Conservation (phyloP, 2,329 filamentous ascomycete genomes). For the Zarea fungicola region DNA sequence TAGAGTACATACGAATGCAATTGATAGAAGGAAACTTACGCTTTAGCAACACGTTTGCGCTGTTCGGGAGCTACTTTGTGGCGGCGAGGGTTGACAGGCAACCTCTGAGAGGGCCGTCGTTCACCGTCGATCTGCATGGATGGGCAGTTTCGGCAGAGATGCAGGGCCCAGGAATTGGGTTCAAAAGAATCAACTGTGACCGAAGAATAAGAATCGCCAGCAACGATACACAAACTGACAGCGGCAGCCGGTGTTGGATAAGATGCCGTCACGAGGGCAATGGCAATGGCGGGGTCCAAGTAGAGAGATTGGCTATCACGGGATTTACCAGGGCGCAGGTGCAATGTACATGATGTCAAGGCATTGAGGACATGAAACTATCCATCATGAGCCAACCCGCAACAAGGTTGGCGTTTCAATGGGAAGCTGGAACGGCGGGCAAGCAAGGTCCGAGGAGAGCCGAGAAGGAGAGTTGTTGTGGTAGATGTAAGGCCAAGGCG, state of each 20-base stretch:
- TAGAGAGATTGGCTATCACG: not conserved
- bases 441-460: not conserved
- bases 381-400: slow-evolving; percentile 14
- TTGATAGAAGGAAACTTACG: slow-evolving; percentile 32
- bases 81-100: slow-evolving; percentile 46
- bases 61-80: slow-evolving; percentile 42
- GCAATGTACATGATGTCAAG: slow-evolving; percentile 13
- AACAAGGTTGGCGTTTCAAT: slow-evolving; percentile 6
- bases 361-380: slow-evolving; percentile 6
- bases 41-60: slow-evolving; percentile 44
- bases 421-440: not conserved
- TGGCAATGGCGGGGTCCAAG: slow-evolving; percentile 1
- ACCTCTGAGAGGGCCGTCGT: slow-evolving; percentile 29
- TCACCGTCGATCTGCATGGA: slow-evolving; percentile 25
- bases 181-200: not conserved
- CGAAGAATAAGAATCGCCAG: not conserved
- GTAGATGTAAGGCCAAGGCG: not conserved
- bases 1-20: not conserved
- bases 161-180: not conserved
- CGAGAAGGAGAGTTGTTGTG: not conserved
- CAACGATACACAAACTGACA: not conserved
- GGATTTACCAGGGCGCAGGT: slow-evolving; percentile 2
- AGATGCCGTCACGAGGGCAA: not conserved
- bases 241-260: not conserved
- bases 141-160: not conserved